These are phyloP conservation scores for Amauroascus verrucosus DNA, from an alignment of 2,329 filamentous ascomycete species.

Conservation along the genomic window DNA sequence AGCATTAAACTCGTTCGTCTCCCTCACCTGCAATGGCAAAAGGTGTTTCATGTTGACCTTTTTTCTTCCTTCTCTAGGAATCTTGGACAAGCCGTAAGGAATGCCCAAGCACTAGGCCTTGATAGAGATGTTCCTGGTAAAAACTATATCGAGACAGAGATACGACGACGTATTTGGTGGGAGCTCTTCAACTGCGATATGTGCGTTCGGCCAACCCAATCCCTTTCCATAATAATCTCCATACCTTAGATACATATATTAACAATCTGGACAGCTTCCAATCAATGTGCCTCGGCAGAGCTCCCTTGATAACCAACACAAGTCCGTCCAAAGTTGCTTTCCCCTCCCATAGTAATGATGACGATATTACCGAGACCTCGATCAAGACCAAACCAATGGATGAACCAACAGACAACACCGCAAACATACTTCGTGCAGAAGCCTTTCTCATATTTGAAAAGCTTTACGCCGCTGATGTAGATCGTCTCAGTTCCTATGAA, in stretches of 20 bases:
- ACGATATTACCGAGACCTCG: slow-evolving; percentile 18
- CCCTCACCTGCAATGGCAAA: no score
- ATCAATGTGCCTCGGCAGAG: slow-evolving; percentile 21
- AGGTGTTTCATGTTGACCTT: neutral
- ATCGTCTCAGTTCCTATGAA: slow-evolving; percentile 19
- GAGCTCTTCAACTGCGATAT: slow-evolving; percentile 20
- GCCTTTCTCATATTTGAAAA: slow-evolving; percentile 19
- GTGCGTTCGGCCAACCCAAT: slow-evolving; percentile 13
- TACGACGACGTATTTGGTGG: slow-evolving; percentile 22
- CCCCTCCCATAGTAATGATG: slow-evolving; percentile 22
- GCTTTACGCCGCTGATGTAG: slow-evolving; percentile 17
- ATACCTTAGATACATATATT: neutral
- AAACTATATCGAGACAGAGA: slow-evolving; percentile 19
- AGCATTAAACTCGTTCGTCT: slow-evolving; percentile 25
- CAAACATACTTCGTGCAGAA: slow-evolving; percentile 18
- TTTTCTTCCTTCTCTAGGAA: slow-evolving; percentile 11
- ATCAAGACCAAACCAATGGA: slow-evolving; percentile 16
- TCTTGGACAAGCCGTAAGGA: slow-evolving; percentile 21
- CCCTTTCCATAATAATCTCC: neutral
- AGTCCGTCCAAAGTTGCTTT: slow-evolving; percentile 19
- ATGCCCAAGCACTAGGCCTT: slow-evolving; percentile 21
- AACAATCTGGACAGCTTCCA: slow-evolving; percentile 17
- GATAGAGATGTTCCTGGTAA: slow-evolving; percentile 18
- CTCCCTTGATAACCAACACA: slow-evolving; percentile 21
- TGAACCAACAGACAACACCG: slow-evolving; percentile 20